Evolutionary conservation across 495 filamentous ascomycete species (phyloP).

Genomic region (Penicillium nucicola): DNA sequence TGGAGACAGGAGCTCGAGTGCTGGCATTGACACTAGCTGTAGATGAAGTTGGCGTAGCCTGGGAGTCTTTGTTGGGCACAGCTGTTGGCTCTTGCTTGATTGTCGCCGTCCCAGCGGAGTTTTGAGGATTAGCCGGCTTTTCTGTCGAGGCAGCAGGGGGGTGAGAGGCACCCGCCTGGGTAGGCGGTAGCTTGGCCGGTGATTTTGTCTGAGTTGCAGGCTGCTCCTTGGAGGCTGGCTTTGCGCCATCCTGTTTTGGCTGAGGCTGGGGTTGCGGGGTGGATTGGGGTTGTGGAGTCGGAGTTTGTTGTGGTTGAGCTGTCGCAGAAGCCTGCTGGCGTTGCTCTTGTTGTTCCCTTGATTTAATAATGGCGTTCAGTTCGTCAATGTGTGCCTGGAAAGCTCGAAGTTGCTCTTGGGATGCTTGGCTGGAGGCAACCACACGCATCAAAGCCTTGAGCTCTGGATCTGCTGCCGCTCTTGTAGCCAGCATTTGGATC

Average conservation of each 20-base stretch:
- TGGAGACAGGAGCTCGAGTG: conserved; percentile 12
- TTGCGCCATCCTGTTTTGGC: conserved; percentile 22
- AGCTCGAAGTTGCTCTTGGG: conserved; percentile 71
- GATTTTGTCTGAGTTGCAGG: conserved; percentile 18
- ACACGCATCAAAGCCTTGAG: conserved; percentile 96
- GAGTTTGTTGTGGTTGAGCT: conserved; percentile 19
- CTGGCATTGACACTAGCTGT: conserved; percentile 23
- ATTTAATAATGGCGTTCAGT: conserved; percentile 63
- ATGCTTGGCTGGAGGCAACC: conserved; percentile 84
- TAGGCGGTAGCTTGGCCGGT: conserved; percentile 24
- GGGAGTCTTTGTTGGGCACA: background rate
- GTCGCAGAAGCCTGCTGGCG: conserved; percentile 24
- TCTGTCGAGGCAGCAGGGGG: conserved; percentile 12
- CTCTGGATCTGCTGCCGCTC: conserved; percentile 78
- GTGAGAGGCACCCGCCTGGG: conserved; percentile 15
- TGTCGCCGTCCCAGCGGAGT: conserved; percentile 11
- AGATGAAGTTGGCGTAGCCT: conserved; percentile 13
- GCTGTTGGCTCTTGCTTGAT: conserved; percentile 36
- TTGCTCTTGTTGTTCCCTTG: conserved; percentile 40
- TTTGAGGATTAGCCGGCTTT: conserved; percentile 9
- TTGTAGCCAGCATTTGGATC: conserved; percentile 87
- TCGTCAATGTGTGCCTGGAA: conserved; percentile 95
- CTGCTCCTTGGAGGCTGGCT: conserved; percentile 32
- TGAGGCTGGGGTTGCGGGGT: conserved; percentile 27
- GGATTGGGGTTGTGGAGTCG: conserved; percentile 20